These are phyloP conservation scores for Floccularia luteovirens DNA, from an alignment of 768 basidiomycete genomes.

Conservation along the genomic window DNA sequence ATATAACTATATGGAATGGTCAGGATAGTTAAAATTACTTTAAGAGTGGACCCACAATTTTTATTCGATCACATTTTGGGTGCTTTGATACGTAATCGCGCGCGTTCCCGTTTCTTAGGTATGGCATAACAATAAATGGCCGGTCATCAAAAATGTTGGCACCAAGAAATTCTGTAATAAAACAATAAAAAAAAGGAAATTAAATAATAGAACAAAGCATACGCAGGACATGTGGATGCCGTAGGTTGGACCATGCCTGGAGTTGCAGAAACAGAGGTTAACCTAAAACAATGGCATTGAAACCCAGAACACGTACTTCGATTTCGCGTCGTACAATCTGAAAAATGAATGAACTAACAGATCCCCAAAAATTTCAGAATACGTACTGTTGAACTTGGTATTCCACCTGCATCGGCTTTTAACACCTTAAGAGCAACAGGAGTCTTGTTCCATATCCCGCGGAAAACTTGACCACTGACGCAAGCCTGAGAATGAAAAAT, in stretches of 20 bases:
- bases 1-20: background rate
- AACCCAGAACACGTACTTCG: background rate
- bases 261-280: too few species aligned
- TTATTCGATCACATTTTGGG: conserved; percentile 2
- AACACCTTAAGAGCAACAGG: conserved; percentile 9
- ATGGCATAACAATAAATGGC: conserved; percentile 12
- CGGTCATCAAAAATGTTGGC: conserved; percentile 8
- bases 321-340: background rate
- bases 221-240: conserved; percentile 8
- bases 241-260: conserved; percentile 8
- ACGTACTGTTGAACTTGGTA: conserved; percentile 3
- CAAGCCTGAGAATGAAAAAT: background rate
- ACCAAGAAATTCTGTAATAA: conserved; percentile 8
- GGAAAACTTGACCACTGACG: conserved; percentile 9
- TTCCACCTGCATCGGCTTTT: conserved; percentile 2
- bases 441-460: conserved; percentile 9
- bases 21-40: background rate
- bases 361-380: background rate
- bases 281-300: too few species aligned
- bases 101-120: conserved; percentile 8
- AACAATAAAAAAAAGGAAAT: background rate
- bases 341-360: background rate
- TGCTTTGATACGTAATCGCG: conserved; percentile 5
- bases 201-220: background rate
- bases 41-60: background rate